Evolutionary conservation across 768 basidiomycete genomes (phyloP), one percentile per base, ranked within the genome.

Genomic region (Naganishia randhawae): DNA sequence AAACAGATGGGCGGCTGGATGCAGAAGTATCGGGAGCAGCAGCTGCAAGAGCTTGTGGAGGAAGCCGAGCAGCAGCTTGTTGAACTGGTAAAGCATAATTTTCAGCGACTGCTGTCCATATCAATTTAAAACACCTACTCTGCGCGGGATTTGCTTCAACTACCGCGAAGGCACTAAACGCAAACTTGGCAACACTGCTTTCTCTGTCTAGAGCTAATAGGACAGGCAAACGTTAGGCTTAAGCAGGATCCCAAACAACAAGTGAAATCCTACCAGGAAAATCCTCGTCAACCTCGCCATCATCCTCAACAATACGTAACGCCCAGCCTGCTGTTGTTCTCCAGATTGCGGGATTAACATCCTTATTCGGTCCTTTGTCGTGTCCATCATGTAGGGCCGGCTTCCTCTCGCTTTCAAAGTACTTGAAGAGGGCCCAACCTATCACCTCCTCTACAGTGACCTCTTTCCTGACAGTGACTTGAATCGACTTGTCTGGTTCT

Each of bases 271-370:
- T 78, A 95, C 94, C 90, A 27, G 95, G 96, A 76, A 94, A 98
- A 81, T 99, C 96, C 77, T 97, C 96, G 77, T 99, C 96, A 0
- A 98, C 92, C 78, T 97, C 95, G 17, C 96, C 96, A 77, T 98
- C 94, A 51, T 93, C 91, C 74, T 99, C 96, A 0, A 92, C 90
- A 65, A 98, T 92, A 68, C 92, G 83, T 81, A 99, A 78, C 42
- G 91, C 88, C 95, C 96, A 99, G 1, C 91, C 92, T 3, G 90
- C 83, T 0, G 91, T 89, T 51, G 87, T 88, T 54, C 91, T 81
- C 71, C 81, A 83, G 0, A 83, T 83, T 19, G 82, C 81, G 80
- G 85, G 83, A 73, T 84, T 86, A 37, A 85, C 84, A 70, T 90
- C 88, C 31, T 86, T 85, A 69, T 86, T 86, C 4, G 83, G 84